Conservation (phyloP, 2,329 filamentous ascomycete species). For the Aspergillus alliaceus region DNA sequence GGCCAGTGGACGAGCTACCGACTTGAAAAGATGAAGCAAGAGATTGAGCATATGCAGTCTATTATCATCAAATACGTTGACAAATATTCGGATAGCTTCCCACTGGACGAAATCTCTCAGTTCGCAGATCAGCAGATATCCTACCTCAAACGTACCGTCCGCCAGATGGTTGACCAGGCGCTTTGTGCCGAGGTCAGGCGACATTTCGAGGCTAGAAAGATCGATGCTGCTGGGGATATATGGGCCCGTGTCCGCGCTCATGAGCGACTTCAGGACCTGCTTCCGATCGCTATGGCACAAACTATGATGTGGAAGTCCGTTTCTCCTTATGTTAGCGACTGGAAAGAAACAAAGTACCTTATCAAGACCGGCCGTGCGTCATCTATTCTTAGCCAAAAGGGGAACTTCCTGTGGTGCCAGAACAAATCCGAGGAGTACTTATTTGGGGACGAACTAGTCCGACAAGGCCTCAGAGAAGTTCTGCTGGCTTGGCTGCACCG, state of each 20-base stretch:
- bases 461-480: not conserved
- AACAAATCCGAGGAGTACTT: not conserved
- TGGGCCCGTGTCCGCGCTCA: not conserved
- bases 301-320: not conserved
- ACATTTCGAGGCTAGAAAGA: not conserved
- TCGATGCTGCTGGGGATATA: not conserved
- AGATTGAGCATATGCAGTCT: not conserved
- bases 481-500: not conserved
- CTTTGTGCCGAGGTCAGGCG: not conserved
- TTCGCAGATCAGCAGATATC: not conserved
- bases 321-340: not conserved
- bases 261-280: not conserved
- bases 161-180: not conserved
- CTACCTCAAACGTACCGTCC: not conserved
- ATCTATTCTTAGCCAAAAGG: not conserved
- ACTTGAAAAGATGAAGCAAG: not conserved
- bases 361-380: not conserved
- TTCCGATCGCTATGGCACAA: not conserved
- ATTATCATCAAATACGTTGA: not conserved
- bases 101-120: not conserved
- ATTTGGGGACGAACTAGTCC: not conserved
- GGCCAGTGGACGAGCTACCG: constrained; percentile 22
- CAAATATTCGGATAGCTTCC: not conserved
- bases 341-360: not conserved
- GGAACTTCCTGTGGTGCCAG: not conserved